Evolutionary conservation across 108 stramenopile genomes (phyloP), one percentile per base, ranked within the genome.

Genomic region (Mediolabrus comicus): DNA sequence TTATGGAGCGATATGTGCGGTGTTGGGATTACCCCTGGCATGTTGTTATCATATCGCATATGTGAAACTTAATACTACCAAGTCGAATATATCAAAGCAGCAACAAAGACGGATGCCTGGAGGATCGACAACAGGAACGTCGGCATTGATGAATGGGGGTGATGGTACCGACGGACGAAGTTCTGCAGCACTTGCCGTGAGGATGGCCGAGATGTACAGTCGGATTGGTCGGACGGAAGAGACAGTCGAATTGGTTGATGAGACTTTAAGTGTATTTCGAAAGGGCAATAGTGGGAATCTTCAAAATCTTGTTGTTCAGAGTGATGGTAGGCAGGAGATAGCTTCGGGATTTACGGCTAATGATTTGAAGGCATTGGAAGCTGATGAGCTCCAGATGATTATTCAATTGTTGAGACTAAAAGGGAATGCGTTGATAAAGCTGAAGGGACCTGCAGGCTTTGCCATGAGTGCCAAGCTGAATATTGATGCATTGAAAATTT

Each of bases 401-500:
- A 59, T 74, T 34, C 65, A 68, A 29, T 35, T 74, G 27, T 36
- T 74, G 16, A 43, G 24, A 14, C 43, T 59, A 14, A 67, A 74
- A 36, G 72, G 65, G 17, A 35, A 58, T 13, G 32, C 72, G 32
- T 36, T 57, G 12, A 66, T 73, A 17, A 67, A 25, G 17, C 26
- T 73, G 3, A 6, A 73, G 27, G 72, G 72, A 56, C 31, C 29
- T 39, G n/a, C 4, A 32, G 72, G 72, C n/a, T 59, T 58, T 28
- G 62, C 39, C 4, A 17, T 67, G 65, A 49, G 33, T 38, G 72
- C 72, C 12, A 36, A 74, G 58, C 24, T 74, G 11, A 56, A 74
- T 68, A 54, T 73, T 32, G 65, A 67, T 46, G 53, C 38, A 14
- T 29, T 73, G 65, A 73, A 59, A 64, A 74, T 74, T 25, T 74